Conservation (phyloP, 2,329 filamentous ascomycete genomes). For the Ampelomyces quisqualis region DNA sequence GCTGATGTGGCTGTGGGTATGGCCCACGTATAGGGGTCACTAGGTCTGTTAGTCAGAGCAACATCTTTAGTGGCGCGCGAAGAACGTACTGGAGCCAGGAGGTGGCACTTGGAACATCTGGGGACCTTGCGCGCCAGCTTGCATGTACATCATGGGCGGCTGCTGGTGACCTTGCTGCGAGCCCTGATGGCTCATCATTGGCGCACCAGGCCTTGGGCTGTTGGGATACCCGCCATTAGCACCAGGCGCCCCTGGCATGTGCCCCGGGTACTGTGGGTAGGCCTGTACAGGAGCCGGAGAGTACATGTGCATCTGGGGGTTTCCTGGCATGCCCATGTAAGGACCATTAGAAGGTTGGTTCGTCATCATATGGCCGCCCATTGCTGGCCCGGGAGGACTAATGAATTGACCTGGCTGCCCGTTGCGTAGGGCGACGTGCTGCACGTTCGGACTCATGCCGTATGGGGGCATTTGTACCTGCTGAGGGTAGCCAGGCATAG, state of each 20-base stretch:
- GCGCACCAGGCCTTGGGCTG: slow-evolving; percentile 77
- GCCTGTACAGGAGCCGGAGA: slow-evolving; percentile 65
- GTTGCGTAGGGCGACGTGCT: slow-evolving; percentile 70
- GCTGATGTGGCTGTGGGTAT: slow-evolving; percentile 44
- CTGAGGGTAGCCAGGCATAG: slow-evolving; percentile 51
- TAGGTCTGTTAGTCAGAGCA: slow-evolving; percentile 17
- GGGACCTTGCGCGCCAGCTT: slow-evolving; percentile 72
- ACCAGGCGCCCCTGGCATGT: slow-evolving; percentile 57
- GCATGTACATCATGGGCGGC: slow-evolving; percentile 69
- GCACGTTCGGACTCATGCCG: slow-evolving; percentile 67
- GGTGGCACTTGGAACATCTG: slow-evolving; percentile 72
- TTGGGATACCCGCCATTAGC: slow-evolving; percentile 76
- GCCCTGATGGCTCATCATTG: slow-evolving; percentile 93
- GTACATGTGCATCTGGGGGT: slow-evolving; percentile 80
- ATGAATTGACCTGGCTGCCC: slow-evolving; percentile 75
- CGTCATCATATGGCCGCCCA: slow-evolving; percentile 78
- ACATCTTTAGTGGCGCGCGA: not conserved
- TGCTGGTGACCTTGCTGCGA: slow-evolving; percentile 78
- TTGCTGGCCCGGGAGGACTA: slow-evolving; percentile 67
- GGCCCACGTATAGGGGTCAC: slow-evolving; percentile 45
- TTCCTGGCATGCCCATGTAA: slow-evolving; percentile 69
- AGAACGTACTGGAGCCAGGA: slow-evolving; percentile 70
- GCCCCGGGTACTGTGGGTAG: slow-evolving; percentile 62
- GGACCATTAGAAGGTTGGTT: slow-evolving; percentile 66
- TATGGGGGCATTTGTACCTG: slow-evolving; percentile 65